Evolutionary conservation across 1,284 basidiomycete species (phyloP).

Genomic region (Cryptococcus neoformans): DNA sequence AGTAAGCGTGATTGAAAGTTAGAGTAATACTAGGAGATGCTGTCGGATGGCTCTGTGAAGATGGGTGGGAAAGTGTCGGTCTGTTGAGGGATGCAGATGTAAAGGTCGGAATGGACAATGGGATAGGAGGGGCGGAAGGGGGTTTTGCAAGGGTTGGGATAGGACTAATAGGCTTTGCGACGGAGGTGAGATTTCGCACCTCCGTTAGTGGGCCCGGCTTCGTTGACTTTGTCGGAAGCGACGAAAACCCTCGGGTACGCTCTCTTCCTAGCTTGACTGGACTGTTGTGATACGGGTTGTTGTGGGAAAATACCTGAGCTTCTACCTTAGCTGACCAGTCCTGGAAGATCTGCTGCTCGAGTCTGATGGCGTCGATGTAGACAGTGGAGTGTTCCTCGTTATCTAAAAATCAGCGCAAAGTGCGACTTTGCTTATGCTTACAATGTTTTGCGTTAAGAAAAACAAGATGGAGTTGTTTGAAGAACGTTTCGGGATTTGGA

Average conservation of each 20-base stretch:
- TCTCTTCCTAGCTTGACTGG: constrained; percentile 8
- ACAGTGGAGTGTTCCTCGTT: constrained; percentile 46
- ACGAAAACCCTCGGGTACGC: too few species aligned
- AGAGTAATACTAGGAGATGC: not conserved
- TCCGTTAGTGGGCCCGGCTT: too few species aligned
- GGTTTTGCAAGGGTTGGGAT: constrained; percentile 8
- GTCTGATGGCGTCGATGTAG: constrained; percentile 38
- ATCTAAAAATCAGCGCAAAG: constrained; percentile 18
- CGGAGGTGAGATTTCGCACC: too few species aligned
- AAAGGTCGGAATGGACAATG: constrained; percentile 10
- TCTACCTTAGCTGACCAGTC: constrained; percentile 28
- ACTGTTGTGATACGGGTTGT: constrained; percentile 15
- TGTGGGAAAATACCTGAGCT: constrained; percentile 8
- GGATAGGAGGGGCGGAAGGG: constrained; percentile 5
- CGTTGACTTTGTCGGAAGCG: too few species aligned
- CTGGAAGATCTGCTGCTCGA: constrained; percentile 35
- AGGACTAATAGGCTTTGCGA: too few species aligned
- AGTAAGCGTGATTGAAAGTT: not conserved
- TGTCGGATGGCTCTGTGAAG: not conserved
- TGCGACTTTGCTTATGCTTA: constrained; percentile 19
- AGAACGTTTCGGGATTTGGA: constrained; percentile 37
- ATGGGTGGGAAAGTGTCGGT: not conserved
- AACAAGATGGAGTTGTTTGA: constrained; percentile 46
- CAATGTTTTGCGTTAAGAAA: constrained; percentile 50
- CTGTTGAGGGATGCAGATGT: constrained; percentile 1